Evolutionary conservation across 1,284 basidiomycete species (phyloP).

Genomic region (Phellinidium pouzarii): DNA sequence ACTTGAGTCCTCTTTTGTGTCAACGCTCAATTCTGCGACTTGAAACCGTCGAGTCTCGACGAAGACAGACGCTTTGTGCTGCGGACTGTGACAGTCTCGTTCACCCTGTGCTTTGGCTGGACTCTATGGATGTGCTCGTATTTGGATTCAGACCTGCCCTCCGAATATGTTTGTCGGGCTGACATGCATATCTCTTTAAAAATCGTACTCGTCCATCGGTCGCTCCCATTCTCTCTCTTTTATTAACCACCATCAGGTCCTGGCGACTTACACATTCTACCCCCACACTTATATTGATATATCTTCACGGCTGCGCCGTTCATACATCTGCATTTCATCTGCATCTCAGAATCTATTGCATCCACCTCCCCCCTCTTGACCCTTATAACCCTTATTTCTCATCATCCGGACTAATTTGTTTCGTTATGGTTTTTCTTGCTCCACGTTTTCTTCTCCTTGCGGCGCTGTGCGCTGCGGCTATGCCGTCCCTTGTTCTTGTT

Average conservation of each 20-base stretch:
- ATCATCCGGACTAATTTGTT: background rate
- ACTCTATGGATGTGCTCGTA: too few relatives aligned
- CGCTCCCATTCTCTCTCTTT: constrained; percentile 3
- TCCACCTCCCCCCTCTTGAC: constrained; percentile 1
- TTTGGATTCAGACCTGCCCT: constrained; percentile 4
- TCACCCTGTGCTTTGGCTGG: too few relatives aligned
- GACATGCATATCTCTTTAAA: constrained; percentile 14
- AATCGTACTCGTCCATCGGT: background rate
- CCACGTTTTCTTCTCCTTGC: constrained; percentile 17
- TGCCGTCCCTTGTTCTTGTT: constrained; percentile 3
- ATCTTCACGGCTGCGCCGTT: constrained; percentile 15
- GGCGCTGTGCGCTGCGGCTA: constrained; percentile 14
- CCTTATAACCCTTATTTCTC: background rate
- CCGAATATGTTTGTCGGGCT: constrained; percentile 2
- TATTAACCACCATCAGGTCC: constrained; percentile 15
- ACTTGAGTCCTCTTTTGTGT: too few relatives aligned
- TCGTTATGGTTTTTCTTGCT: constrained; percentile 12
- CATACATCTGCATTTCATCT: background rate
- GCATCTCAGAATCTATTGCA: constrained; percentile 3
- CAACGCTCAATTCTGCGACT: too few relatives aligned
- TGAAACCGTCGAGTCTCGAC: too few relatives aligned
- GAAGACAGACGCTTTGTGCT: too few relatives aligned
- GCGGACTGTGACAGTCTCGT: too few relatives aligned
- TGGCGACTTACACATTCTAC: constrained; percentile 13
- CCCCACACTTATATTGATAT: background rate